phyloP scores from a whole-genome alignment of 2,329 filamentous ascomycete species.

The Dothistroma septosporum region DNA sequence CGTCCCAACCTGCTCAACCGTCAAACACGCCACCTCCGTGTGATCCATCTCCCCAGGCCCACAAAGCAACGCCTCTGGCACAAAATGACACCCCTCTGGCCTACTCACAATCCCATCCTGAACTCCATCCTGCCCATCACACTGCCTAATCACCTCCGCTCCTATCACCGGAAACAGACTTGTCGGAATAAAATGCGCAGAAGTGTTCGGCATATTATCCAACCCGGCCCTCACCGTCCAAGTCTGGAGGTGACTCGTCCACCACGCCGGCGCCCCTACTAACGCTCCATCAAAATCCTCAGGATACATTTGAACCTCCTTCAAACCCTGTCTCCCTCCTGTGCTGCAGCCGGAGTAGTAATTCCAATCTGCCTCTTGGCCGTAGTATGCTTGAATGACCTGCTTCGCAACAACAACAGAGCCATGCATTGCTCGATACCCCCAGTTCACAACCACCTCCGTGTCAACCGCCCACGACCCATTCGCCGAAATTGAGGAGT shows the following conservation, averaged over 20 bases:
- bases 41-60: conserved; percentile 23
- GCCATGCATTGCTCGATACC: conserved; percentile 45
- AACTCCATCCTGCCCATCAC: conserved; percentile 50
- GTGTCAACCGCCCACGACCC: conserved; percentile 38
- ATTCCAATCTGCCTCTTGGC: conserved; percentile 40
- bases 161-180: conserved; percentile 45
- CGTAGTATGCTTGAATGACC: conserved; percentile 49
- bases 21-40: conserved; percentile 40
- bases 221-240: conserved; percentile 45
- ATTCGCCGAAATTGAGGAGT: conserved; percentile 37
- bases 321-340: conserved; percentile 56
- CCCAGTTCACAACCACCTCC: conserved; percentile 39
- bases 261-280: conserved; percentile 52
- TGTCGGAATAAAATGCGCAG: conserved; percentile 44
- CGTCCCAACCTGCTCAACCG: conserved; percentile 41
- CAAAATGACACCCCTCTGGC: conserved; percentile 45
- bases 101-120: conserved; percentile 49
- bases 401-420: conserved; percentile 48
- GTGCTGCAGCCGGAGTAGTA: conserved; percentile 59
- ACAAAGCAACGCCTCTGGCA: conserved; percentile 43
- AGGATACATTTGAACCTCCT: conserved; percentile 51
- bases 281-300: conserved; percentile 57
- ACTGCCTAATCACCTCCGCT: conserved; percentile 47
- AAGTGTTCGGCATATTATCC: conserved; percentile 47
- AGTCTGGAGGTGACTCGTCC: conserved; percentile 46